Base-by-base conservation (phyloP, 1,284 basidiomycete species). In the Cryptococcus sp. region DNA sequence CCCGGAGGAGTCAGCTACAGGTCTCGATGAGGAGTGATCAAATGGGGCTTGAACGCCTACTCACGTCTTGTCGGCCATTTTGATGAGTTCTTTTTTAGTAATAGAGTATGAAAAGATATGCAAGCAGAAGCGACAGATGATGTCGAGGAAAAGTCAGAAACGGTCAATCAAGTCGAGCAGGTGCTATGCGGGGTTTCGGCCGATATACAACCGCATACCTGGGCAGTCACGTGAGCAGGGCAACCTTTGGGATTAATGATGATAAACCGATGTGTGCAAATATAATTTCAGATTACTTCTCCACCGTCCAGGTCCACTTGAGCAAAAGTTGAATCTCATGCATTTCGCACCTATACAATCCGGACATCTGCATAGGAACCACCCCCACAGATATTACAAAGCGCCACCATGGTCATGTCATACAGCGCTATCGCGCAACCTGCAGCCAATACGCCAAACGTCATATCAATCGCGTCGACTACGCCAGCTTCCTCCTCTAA, bases 341-440 rank as follows among this genome's bases (percentile, higher is more conserved):
- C 23, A 20, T 19, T 40, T 43, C 54, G 54, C 45, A 49, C 47
- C 25, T 20, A 44, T 26, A 16, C 11, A 15, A 20, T 17, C 13
- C 15, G 17, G 13, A 5, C 41, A 34, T 43, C 49, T 20, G 10
- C 23, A 15, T 37, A 26, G 45, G 10, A 26, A 41, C 23, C 3
- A 47, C 26, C 15, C 34, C 34, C 29, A 10, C 15, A 17, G 5
- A 38, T 17, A 52, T 29, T n/a, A 4, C 19, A 15, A 43, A 47
- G 16, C 3, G 38, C 25, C 61, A 64, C 20, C n/a, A 72, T 72
- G 69, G 66, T 60, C 41, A 41, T 70, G 3, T 72, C 69, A 10
- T 72, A 67, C 44, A 72, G 70, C 61, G 54, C 65, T 15, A 58
- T 64, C n/a, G 68, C 68, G 3, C 52, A 59, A 37, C 64, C 64